phyloP scores from a whole-genome alignment of 2,329 filamentous ascomycete genomes.

The Amesomyces nigricolor region DNA sequence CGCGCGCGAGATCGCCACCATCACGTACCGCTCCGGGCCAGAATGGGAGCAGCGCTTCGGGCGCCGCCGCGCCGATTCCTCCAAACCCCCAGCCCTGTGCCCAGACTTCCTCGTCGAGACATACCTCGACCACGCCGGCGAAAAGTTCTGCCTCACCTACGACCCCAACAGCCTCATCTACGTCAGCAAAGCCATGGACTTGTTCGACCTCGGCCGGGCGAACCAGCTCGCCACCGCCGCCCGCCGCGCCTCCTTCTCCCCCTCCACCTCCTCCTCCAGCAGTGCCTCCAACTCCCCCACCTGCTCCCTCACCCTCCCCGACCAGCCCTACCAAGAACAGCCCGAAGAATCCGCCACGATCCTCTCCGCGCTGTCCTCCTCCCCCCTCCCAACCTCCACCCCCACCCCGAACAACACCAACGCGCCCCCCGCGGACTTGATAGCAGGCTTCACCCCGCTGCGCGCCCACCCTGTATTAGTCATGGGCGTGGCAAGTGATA shows the following conservation, averaged over 20 bases:
- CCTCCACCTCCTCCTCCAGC: not conserved
- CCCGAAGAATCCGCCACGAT: constrained; percentile 40
- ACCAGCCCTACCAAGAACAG: constrained; percentile 81
- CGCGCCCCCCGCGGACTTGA: constrained; percentile 68
- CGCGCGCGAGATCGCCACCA: constrained; percentile 91
- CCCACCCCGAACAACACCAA: not conserved
- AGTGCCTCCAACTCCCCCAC: constrained; percentile 33
- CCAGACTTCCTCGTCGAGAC: constrained; percentile 98
- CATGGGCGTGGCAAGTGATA: constrained; percentile 91
- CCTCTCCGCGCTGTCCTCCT: constrained; percentile 23
- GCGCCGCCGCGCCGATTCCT: constrained; percentile 75
- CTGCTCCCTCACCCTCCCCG: constrained; percentile 79
- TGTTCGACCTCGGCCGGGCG: constrained; percentile 80
- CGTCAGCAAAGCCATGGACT: constrained; percentile 97
- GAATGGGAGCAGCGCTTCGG: constrained; percentile 98
- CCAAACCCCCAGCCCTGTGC: constrained; percentile 85
- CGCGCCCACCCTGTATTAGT: constrained; percentile 77
- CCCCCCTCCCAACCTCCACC: not conserved
- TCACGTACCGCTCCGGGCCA: constrained; percentile 92
- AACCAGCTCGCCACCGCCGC: constrained; percentile 59
- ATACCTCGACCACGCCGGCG: constrained; percentile 93
- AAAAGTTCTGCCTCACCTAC: constrained; percentile 97
- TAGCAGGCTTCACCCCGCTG: constrained; percentile 66
- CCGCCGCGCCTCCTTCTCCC: constrained; percentile 52
- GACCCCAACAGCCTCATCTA: constrained; percentile 94